Conservation (phyloP, 371 early-diverging fungal species). For the Catenaria anguillulae region DNA sequence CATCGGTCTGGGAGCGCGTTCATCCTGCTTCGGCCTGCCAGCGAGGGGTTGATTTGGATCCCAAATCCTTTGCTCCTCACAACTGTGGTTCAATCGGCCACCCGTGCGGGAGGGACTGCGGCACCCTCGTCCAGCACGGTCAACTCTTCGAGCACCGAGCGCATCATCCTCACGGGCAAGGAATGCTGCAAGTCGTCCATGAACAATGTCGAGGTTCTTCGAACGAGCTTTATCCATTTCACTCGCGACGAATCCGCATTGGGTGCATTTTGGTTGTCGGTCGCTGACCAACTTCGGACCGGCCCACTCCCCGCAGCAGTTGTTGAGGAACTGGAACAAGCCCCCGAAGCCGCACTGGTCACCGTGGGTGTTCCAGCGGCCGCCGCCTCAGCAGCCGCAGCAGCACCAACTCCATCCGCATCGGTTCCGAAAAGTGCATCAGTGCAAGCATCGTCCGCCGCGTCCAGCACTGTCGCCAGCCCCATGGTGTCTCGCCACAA, state of each 20-base stretch:
- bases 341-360: background rate
- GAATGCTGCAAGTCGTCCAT: background rate
- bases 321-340: background rate
- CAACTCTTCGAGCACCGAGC: background rate
- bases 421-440: too few species aligned
- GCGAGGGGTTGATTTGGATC: conserved; percentile 73
- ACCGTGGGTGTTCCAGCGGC: too few species aligned
- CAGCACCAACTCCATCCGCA: too few species aligned
- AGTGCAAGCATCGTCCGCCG: too few species aligned
- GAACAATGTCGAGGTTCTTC: background rate
- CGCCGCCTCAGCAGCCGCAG: too few species aligned
- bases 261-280: background rate
- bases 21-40: conserved; percentile 63
- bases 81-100: background rate
- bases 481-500: too few species aligned
- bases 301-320: background rate
- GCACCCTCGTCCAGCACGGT: background rate
- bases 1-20: conserved; percentile 82
- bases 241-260: background rate
- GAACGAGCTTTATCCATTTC: background rate
- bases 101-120: background rate
- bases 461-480: too few species aligned
- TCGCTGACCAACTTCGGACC: background rate
- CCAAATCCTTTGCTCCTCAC: conserved; percentile 50
- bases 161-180: background rate